Percentiles rank a stretch among this genome's conserved stretches.
These are phyloP conservation scores for Ambrosiella cleistominuta DNA, from an alignment of 2,329 filamentous ascomycete species.

Conservation along the genomic window DNA sequence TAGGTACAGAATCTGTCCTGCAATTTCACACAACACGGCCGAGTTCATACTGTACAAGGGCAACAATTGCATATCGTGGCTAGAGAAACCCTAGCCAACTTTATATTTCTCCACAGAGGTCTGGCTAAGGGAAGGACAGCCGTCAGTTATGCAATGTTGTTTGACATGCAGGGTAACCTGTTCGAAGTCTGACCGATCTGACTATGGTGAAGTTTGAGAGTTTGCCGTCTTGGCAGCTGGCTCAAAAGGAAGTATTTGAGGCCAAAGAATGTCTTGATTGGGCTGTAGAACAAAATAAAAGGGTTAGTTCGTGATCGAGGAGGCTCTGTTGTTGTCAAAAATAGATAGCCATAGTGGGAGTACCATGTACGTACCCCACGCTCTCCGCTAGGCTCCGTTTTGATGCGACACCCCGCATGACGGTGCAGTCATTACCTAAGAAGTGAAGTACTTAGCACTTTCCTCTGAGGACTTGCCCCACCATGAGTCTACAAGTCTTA, in stretches of 20 bases:
- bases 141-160: not conserved
- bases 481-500: not conserved
- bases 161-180: not conserved
- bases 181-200: not conserved
- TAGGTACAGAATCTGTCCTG: too few species aligned
- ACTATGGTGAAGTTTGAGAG: not conserved
- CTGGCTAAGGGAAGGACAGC: not conserved
- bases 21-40: too few species aligned
- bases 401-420: not conserved
- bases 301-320: not conserved
- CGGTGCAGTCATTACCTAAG: not conserved
- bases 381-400: not conserved
- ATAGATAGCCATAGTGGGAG: not conserved
- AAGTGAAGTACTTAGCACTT: not conserved
- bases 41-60: too few species aligned
- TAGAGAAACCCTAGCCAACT: not conserved
- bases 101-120: not conserved
- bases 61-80: too few species aligned
- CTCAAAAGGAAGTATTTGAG: not conserved
- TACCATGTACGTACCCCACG: not conserved
- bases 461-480: not conserved
- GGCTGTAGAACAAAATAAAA: too few species aligned
- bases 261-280: not conserved
- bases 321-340: not conserved
- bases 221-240: not conserved